Evolutionary conservation across 202 grass and related monocot species (phyloP), one percentile per base, ranked within the genome.

Genomic region (Schoenoplectus tabernaemontani): DNA sequence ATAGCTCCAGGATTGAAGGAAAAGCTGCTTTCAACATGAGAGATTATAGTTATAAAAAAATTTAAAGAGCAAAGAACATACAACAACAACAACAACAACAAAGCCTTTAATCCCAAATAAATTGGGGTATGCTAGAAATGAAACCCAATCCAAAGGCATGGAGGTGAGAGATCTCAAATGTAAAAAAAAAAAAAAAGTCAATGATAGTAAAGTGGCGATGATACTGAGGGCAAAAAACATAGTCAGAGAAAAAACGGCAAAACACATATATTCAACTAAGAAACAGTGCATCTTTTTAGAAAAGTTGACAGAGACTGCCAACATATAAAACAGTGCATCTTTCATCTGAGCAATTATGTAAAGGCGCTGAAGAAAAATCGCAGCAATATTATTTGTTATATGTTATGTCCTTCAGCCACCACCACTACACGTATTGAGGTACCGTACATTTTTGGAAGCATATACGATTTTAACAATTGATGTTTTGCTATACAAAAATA

Each of bases 1-100:
- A 96, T 96, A 46, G 92, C 90, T 39, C 83, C 60, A 57, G 92
- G 92, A 76, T 91, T 96, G 86, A 99, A 99, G 68, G 92, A 93
- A 85, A 93, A 99, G 50, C 96, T 99, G 92, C 38, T n/a, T 83
- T 46, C 7, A 78, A 38, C 88, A 87, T 81, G 56, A 20, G 82
- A 54, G 81, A 77, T 38, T 60, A 84, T 8, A 73, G 44, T 77
- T 48, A 81, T 63, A 70, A 33, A 81, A 60, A 2, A 0, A 54
- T 20, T 85, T 30, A 0, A 42, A 78, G 13, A 38, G 86, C 43
- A 84, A 67, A 82, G 26, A 77, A 42, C 12, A n/a, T n/a, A n/a
- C n/a, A n/a, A n/a, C n/a, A n/a, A n/a, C n/a, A n/a, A n/a, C n/a
- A n/a, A n/a, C n/a, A n/a, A n/a, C n/a, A n/a, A n/a, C n/a, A n/a